Evolutionary conservation across 176 grass and related monocot genomes (phyloP).

Genomic region (Tillandsia leiboldiana): DNA sequence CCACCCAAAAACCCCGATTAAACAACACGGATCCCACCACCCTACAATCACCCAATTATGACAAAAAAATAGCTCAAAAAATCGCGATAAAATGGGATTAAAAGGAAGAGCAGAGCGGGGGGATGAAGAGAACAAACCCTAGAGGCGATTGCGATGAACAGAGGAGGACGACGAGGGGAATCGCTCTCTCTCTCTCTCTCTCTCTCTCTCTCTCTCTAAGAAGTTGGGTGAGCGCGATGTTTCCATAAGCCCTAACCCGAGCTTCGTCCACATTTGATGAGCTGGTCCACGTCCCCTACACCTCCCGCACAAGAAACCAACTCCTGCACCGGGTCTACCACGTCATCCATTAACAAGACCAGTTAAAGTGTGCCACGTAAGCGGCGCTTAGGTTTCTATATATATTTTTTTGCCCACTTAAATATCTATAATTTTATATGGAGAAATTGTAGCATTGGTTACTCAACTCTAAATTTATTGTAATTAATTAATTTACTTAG

Average conservation of each 20-base stretch:
- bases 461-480: too few relatives aligned
- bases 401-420: too few relatives aligned
- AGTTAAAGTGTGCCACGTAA: too few relatives aligned
- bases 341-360: too few relatives aligned
- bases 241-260: background rate
- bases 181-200: background rate
- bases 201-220: background rate
- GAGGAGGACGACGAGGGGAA: background rate
- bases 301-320: background rate
- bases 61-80: background rate
- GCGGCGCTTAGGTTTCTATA: too few relatives aligned
- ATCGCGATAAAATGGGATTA: background rate
- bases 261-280: background rate
- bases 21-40: background rate
- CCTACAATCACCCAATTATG: background rate
- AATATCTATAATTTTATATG: too few relatives aligned
- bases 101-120: background rate
- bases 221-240: background rate
- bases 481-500: too few relatives aligned
- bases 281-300: background rate
- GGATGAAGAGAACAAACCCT: background rate
- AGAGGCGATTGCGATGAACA: background rate
- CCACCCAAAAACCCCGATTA: background rate
- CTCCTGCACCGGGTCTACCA: too few relatives aligned
- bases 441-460: too few relatives aligned